phyloP scores from a whole-genome alignment of 2,329 filamentous ascomycete genomes.

The Metarhizium brunneum region DNA sequence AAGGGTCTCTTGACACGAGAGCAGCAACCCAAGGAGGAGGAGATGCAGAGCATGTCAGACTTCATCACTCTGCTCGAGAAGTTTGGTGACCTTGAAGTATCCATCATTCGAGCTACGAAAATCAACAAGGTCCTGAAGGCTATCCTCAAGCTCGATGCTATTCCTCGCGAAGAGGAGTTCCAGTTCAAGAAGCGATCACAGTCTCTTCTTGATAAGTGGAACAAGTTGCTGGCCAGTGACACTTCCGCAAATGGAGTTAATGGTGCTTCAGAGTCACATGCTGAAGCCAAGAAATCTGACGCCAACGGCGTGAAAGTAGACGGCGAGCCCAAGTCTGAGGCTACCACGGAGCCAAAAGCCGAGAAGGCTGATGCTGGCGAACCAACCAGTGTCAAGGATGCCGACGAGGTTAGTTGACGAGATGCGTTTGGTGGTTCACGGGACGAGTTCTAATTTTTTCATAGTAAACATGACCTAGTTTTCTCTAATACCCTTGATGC shows the following conservation, averaged over 20 bases:
- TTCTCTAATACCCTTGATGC: neutral
- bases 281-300: conserved; percentile 16
- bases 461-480: neutral
- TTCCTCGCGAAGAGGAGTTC: conserved; percentile 83
- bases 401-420: conserved; percentile 25
- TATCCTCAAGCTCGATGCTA: conserved; percentile 76
- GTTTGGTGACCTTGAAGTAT: conserved; percentile 70
- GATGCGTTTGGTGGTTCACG: neutral
- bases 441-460: neutral
- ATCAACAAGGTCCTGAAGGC: conserved; percentile 98
- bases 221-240: conserved; percentile 63
- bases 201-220: conserved; percentile 79
- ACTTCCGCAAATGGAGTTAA: conserved; percentile 39
- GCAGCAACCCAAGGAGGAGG: conserved; percentile 73
- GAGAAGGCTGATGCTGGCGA: conserved; percentile 17
- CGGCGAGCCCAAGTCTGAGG: conserved; percentile 8
- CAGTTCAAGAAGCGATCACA: conserved; percentile 80
- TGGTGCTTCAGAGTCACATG: conserved; percentile 20
- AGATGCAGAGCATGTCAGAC: conserved; percentile 71
- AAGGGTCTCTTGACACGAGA: conserved; percentile 86
- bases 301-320: conserved; percentile 31
- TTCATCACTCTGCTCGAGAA: conserved; percentile 74
- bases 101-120: conserved; percentile 85
- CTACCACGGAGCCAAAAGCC: conserved; percentile 6
- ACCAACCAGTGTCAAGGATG: conserved; percentile 1